Base-by-base conservation (phyloP, 2,329 filamentous ascomycete species). In the Rhexocercosporidium sp. region DNA sequence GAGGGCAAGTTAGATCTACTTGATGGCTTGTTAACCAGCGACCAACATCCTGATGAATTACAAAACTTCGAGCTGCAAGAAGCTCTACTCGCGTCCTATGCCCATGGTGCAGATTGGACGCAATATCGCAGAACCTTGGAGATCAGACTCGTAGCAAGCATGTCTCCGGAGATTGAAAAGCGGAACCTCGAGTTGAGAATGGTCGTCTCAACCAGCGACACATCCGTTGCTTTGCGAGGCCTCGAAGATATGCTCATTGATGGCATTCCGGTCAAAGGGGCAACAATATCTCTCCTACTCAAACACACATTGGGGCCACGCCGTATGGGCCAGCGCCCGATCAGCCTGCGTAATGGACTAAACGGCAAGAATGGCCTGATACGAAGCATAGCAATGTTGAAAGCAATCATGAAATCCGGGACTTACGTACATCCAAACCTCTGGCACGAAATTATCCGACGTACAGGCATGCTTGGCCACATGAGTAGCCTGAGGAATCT, bases 31-130 rank as follows among this genome's bases (percentile, higher is more conserved):
- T 54, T 78, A 29, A 79, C 82, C 46, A 89, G 84, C 70, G 89
- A 92, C 74, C 85, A 90, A 66, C 89, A 91, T 77, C 88, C 88
- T 1, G 88, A 90, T 68, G 82, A 84, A 8, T 84, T 89, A 59
- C 88, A 88, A 70, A 84, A 91, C 73, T 70, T 68, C 5, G 70
- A 79, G 5, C 78, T 86, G 12, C 88, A 90, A 73, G 82, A 86
- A 68, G 78, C 79, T 3, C 78, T 91, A 4, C 79, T 91, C 2
- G 70, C 79, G 4, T 80, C 80, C 14, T 88, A 86, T 73, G 80
- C 87, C 27, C 76, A 81, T n/a, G 76, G 77, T 34, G 78, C 80
- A 54, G 84, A 90, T 67, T 83, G 81, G 81, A 71, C 73, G 18
- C 82, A 84, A 66, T 85, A 85, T 61, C 83, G 86, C 65, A 79